Evolutionary conservation across 1,284 basidiomycete genomes (phyloP).

Genomic region (Hymenochaete sp.): DNA sequence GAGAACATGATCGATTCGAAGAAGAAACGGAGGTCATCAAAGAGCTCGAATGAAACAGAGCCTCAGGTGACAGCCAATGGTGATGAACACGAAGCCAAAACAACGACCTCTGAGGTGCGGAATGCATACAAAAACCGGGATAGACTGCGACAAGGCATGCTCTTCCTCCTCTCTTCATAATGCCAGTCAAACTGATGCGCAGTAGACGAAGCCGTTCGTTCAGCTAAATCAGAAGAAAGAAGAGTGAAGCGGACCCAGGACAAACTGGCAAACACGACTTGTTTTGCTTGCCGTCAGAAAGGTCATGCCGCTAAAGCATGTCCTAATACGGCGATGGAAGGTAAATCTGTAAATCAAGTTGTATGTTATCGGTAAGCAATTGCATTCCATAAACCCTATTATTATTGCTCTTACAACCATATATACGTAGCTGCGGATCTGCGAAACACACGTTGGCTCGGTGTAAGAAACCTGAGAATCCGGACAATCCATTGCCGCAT

Average conservation of each 20-base stretch:
- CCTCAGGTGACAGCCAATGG: neutral
- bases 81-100: neutral
- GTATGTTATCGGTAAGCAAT: conserved; percentile 74
- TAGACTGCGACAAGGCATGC: conserved; percentile 8
- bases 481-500: conserved; percentile 69
- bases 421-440: conserved; percentile 77
- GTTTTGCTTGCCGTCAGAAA: conserved; percentile 81
- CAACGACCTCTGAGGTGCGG: conserved; percentile 11
- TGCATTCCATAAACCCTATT: neutral
- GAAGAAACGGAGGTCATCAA: conserved; percentile 24
- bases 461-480: conserved; percentile 62
- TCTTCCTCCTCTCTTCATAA: conserved; percentile 20
- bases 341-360: conserved; percentile 34
- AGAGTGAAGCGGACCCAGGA: conserved; percentile 61
- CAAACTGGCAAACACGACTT: conserved; percentile 54
- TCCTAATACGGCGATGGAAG: conserved; percentile 37
- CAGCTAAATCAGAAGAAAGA: conserved; percentile 47
- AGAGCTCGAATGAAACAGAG: conserved; percentile 11
- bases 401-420: neutral
- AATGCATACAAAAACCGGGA: conserved; percentile 10
- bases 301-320: conserved; percentile 85
- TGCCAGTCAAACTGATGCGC: conserved; percentile 7
- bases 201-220: conserved; percentile 25
- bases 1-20: conserved; percentile 28
- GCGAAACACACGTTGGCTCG: conserved; percentile 67